Base-by-base conservation (phyloP, 164 flowering plant species). In the Houttuynia cordata region DNA sequence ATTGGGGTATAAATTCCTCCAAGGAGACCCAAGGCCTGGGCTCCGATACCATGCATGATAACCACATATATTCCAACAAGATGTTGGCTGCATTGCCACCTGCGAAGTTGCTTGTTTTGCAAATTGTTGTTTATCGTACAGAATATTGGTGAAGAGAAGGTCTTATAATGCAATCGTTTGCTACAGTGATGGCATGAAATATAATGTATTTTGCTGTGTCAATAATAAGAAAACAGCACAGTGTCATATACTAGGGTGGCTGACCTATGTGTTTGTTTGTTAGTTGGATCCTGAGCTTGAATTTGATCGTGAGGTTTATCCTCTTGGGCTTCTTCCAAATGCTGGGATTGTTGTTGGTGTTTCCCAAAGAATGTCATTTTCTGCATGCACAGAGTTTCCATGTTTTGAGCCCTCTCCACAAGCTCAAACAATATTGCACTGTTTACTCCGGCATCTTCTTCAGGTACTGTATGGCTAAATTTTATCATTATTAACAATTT, bases 261-360 rank as follows among this genome's bases (percentile, higher is more conserved):
- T 9, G 18, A 10, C 30, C 34, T 17, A 18, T 23, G 51, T 56
- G 22, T 41, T 22, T 54, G 14, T 59, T 59, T 23, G 52, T 13
- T 73, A 93, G 99, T 75, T 93, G 92, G 99, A 93, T 64, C 99
- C 99, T 42, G 99, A 93, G 76, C 81, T 90, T 78, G 99, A 93
- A 79, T 93, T 93, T 79, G 99, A 93, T 70, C 94, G 96, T 60
- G 99, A 93, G 76, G 87, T 93, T 24, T 93, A 93, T 56, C 97
- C 99, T 52, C 82, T 93, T 51, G 99, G 99, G 24, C 92, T 93
- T 72, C 91, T 90, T 74, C 96, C 97, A 61, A 84, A 85, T 78
- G 99, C 88, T 61, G 97, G 99, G 56, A 87, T 93, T 30, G 96
- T 93, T 20, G 97, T 93, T 72, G 99, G 99, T 62, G 88, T 90